Percentiles rank a stretch among this genome's conserved stretches.
Evolutionary conservation across 2,329 filamentous ascomycete species (phyloP).

Genomic region (Capronia americana): DNA sequence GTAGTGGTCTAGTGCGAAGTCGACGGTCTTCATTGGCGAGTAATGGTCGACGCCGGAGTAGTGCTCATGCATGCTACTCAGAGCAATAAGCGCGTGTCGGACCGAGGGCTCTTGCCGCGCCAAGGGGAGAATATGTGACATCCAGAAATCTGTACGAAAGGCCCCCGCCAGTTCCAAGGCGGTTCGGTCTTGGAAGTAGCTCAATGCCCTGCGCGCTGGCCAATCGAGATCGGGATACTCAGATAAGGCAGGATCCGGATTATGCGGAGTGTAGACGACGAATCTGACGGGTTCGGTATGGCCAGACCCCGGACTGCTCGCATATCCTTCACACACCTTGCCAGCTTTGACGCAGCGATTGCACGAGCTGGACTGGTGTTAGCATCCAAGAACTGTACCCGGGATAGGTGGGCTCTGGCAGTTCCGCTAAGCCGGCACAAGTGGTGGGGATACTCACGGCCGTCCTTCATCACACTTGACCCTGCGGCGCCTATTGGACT

Average conservation of each 20-base stretch:
- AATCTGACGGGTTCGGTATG: conserved; percentile 22
- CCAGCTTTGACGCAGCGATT: conserved; percentile 41
- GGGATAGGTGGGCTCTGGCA: too few relatives aligned
- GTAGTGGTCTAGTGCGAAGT: conserved; percentile 56
- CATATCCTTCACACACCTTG: conserved; percentile 43
- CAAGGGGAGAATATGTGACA: conserved; percentile 38
- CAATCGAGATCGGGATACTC: conserved; percentile 30
- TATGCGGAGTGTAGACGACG: conserved; percentile 28
- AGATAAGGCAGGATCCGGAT: conserved; percentile 5
- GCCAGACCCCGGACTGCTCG: conserved; percentile 10
- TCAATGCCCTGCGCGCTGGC: conserved; percentile 40
- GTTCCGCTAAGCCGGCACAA: too few relatives aligned
- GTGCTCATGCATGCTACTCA: conserved; percentile 43
- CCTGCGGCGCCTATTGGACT: conserved; percentile 20
- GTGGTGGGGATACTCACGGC: conserved; percentile 22
- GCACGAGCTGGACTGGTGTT: conserved; percentile 26
- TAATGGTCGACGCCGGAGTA: conserved; percentile 29
- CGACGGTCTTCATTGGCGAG: conserved; percentile 20
- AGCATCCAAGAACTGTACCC: too few relatives aligned
- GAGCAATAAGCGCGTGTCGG: conserved; percentile 42
- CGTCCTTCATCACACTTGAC: conserved; percentile 44
- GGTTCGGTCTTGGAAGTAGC: conserved; percentile 42
- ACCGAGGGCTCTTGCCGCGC: conserved; percentile 41
- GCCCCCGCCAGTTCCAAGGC: conserved; percentile 40
- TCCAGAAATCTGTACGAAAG: conserved; percentile 42